phyloP scores from a whole-genome alignment of 192 early-diverging fungal species.

The Jimgerdemannia flammicorona region DNA sequence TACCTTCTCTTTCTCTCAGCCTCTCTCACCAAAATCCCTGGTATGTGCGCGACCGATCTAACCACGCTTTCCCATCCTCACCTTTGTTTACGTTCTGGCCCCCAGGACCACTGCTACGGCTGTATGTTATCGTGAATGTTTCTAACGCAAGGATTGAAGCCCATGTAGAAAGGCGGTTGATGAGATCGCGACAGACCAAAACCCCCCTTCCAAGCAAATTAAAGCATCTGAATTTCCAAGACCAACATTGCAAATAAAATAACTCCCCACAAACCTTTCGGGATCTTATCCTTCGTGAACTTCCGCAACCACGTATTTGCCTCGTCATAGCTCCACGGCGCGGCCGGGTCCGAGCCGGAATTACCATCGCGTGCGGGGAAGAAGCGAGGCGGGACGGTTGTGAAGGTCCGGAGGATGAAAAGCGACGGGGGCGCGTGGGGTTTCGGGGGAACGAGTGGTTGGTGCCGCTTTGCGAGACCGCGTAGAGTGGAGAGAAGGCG shows the following conservation, averaged over 20 bases:
- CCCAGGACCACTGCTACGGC: conserved; percentile 79
- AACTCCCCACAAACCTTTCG: neutral
- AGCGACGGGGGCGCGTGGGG: neutral
- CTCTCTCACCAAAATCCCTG: too few species aligned
- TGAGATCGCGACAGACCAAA: neutral
- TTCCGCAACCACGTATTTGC: neutral
- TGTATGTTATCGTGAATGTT: conserved; percentile 52
- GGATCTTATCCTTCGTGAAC: neutral
- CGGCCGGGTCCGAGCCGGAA: neutral
- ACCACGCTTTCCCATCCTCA: conserved; percentile 14
- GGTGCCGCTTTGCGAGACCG: too few species aligned
- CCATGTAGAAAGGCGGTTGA: too few species aligned
- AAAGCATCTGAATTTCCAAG: too few species aligned
- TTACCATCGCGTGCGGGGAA: neutral
- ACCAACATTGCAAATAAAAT: too few species aligned
- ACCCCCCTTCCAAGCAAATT: neutral
- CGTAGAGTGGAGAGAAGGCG: too few species aligned
- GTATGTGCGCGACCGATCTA: neutral
- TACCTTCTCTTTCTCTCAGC: too few species aligned
- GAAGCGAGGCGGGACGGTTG: neutral
- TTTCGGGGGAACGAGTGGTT: too few species aligned
- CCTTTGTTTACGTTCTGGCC: conserved; percentile 95
- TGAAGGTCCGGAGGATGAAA: neutral
- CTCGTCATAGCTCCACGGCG: neutral
- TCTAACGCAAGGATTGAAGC: conserved; percentile 12